Evolutionary conservation across 495 filamentous ascomycete species (phyloP), one percentile per base, ranked within the genome.

Genomic region (Aspergillus carlsbadensis): DNA sequence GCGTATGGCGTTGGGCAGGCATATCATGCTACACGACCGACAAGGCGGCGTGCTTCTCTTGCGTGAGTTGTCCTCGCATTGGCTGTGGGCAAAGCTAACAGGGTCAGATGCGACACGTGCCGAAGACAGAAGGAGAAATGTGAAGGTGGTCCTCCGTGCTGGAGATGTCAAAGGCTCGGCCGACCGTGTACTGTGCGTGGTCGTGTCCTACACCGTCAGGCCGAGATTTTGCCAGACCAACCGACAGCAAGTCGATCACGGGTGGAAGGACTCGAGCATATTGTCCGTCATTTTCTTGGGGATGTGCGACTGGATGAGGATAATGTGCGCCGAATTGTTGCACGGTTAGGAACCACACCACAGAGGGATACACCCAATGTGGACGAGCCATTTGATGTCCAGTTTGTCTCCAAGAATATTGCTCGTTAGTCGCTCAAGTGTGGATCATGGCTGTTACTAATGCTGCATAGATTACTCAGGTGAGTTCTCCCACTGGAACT

Each of bases 401-500:
- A 34, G 10, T 37, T 22, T 22, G 17, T 50, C 0, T 17, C 13
- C 11, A 17, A 35, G 5, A 34, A 26, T 18, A 50, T 20, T 11
- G 31, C 39, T 62, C 11, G 47, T 5, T 43, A 7, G 37, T 40
- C 22, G n/a, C 36, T 17, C 15, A 7, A 3, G n/a, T 17, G n/a
- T 3, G 6, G 17, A 17, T 17, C 4, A 13, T 41, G 14, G 17
- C n/a, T n/a, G n/a, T n/a, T 41, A 15, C 37, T 41, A 17, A 41
- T 41, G 37, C 14, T 5, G 6, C 17, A n/a, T 37, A 76, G 72
- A 76, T 21, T 76, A 69, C 35, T 76, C 71, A 1, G 72, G 72
- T 0, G 72, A 76, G 47, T 74, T 73, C 40, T 76, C 72, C 2
- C 68, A 74, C 50, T 71, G 71, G 68, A 74, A 74, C 41, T 74